Conservation (phyloP, 2,329 filamentous ascomycete species). For the Calonectria crousiana region DNA sequence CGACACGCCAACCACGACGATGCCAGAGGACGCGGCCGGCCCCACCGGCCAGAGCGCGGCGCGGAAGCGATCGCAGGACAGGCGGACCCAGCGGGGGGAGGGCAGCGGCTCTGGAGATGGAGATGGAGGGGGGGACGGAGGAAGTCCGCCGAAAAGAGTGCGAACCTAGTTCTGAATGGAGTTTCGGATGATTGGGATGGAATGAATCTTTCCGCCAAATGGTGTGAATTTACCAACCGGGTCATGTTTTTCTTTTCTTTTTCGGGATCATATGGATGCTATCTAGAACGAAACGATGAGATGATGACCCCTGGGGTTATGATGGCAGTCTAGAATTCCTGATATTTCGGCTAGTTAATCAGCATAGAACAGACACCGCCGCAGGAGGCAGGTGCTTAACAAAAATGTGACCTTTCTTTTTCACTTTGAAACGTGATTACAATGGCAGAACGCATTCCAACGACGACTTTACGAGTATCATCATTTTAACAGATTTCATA, state of each 20-base stretch:
- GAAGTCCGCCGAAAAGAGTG: background rate
- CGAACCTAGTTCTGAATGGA: background rate
- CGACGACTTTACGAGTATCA: too few species aligned
- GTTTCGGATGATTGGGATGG: background rate
- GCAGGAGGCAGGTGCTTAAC: background rate
- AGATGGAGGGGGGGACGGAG: too few species aligned
- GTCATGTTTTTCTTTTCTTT: background rate
- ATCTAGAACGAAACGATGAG: background rate
- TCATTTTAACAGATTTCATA: too few species aligned
- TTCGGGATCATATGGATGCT: background rate
- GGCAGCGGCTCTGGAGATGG: background rate
- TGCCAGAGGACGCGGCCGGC: background rate
- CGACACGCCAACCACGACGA: background rate
- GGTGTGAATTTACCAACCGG: background rate
- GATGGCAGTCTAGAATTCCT: background rate
- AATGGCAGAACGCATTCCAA: background rate
- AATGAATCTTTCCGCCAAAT: background rate
- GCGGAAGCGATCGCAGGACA: conserved; percentile 12
- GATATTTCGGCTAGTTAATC: conserved; percentile 1
- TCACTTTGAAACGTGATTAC: background rate
- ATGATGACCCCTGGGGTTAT: background rate
- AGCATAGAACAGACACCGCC: background rate
- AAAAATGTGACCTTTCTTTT: background rate
- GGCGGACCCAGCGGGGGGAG: background rate
- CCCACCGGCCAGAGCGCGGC: background rate